Percentiles rank a stretch among this genome's conserved stretches.
phyloP scores from a whole-genome alignment of 2,329 filamentous ascomycete species.

The Penicillium psychrosexuale region DNA sequence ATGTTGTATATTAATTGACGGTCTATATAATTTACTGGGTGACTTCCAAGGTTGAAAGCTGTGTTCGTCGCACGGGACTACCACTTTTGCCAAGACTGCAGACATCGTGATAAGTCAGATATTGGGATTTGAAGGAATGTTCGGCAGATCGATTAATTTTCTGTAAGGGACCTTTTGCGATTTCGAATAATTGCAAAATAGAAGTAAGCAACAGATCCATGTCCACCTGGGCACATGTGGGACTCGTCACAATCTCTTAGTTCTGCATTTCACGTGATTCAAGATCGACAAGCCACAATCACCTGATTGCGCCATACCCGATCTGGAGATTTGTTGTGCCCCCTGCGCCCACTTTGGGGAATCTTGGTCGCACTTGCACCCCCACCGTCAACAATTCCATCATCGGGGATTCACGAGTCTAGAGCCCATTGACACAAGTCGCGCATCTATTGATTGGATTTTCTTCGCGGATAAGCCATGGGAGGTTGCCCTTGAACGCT shows the following conservation, averaged over 20 bases:
- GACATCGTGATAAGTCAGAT: conserved; percentile 1
- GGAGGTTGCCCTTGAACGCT: conserved; percentile 10
- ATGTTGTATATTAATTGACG: neutral
- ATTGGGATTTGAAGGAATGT: neutral
- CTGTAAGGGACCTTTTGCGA: neutral
- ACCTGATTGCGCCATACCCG: conserved; percentile 29
- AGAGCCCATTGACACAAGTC: neutral
- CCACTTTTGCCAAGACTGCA: conserved; percentile 12
- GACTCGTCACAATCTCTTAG: neutral
- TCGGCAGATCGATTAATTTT: neutral
- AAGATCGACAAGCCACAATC: conserved; percentile 26
- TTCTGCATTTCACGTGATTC: conserved; percentile 7
- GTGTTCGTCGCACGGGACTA: conserved; percentile 24
- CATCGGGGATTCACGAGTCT: conserved; percentile 10
- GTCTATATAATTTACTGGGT: neutral
- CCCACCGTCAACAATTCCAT: conserved; percentile 28
- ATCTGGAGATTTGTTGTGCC: conserved; percentile 43
- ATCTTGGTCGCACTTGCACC: conserved; percentile 24
- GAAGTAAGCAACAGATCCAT: neutral
- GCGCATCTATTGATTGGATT: neutral
- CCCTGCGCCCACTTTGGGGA: conserved; percentile 19
- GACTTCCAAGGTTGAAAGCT: neutral
- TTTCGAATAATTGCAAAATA: neutral
- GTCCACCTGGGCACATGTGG: neutral
- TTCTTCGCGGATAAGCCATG: neutral